Base-by-base conservation (phyloP, 2,329 filamentous ascomycete genomes). In the Paracamarosporium sp. region DNA sequence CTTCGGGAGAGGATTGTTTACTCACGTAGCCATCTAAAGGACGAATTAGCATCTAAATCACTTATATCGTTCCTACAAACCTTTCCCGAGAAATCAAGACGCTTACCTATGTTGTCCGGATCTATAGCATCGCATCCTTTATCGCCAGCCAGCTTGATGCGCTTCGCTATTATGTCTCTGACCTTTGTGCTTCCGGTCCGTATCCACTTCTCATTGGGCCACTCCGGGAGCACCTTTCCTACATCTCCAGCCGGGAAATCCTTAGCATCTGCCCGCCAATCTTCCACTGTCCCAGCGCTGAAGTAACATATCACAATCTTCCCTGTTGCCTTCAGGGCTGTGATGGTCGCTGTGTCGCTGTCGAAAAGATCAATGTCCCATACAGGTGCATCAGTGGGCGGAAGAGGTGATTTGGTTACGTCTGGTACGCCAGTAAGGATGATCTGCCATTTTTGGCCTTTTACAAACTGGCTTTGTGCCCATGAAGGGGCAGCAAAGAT, bases 121-220 rank as follows among this genome's bases (percentile, higher is more conserved):
- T 74, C 70, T 40, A 74, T 67, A 12, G 68, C 71, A 62, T 74
- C 68, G 43, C 69, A 74, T 6, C 70, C 70, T 48, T 73, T 73
- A 15, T 69, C 64, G 1, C 64, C 62, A 30, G 69, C 70, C 9
- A 71, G 20, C 47, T 68, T 68, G 41, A 74, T 71, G 25, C 71
- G 60, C 54, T 66, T 70, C 25, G 64, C 56, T 69, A 74, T 74
- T 20, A 74, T 65, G 9, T 64, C 62, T 36, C 70, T 64, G 24
- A 74, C 57, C 15, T 60, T 59, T 15, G 58, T 51, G 54, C 67
- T 71, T 22, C 64, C 59, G 4, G 61, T 66, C 3, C 64, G 56
- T 56, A 72, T 59, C 70, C 70, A 73, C 41, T 64, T 72, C 57
- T 73, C 71, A 41, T 71, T 68, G 28, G 64, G 65, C 71, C 71